phyloP scores from a whole-genome alignment of 2,329 filamentous ascomycete genomes.

The Xylariales sp. region DNA sequence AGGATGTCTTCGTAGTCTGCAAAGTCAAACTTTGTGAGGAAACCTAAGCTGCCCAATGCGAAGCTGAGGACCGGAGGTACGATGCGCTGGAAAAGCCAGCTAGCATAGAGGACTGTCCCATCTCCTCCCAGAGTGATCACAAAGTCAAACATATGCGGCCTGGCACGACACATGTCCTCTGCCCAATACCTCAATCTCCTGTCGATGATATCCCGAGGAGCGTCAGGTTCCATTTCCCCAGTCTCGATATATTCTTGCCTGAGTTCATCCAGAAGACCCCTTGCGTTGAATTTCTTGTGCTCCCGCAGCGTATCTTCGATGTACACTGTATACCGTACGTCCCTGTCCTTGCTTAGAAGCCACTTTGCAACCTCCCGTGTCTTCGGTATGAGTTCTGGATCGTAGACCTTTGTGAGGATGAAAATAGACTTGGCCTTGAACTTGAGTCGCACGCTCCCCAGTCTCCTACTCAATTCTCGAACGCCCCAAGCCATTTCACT shows the following conservation, averaged over 20 bases:
- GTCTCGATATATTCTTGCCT: slow-evolving; percentile 35
- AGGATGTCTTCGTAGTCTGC: slow-evolving; percentile 67
- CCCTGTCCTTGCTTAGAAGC: slow-evolving; percentile 69
- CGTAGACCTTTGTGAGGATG: slow-evolving; percentile 86
- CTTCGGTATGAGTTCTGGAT: slow-evolving; percentile 71
- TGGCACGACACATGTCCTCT: slow-evolving; percentile 67
- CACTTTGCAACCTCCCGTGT: slow-evolving; percentile 75
- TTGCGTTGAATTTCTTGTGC: slow-evolving; percentile 68
- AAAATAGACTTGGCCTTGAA: slow-evolving; percentile 81
- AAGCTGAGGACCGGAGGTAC: slow-evolving; percentile 93
- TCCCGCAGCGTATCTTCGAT: slow-evolving; percentile 72
- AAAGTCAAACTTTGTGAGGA: slow-evolving; percentile 96
- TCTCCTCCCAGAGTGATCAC: slow-evolving; percentile 89
- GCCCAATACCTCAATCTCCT: slow-evolving; percentile 77
- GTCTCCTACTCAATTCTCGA: slow-evolving; percentile 78
- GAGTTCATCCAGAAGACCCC: slow-evolving; percentile 64
- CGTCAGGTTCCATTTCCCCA: slow-evolving; percentile 26
- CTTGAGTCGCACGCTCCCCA: slow-evolving; percentile 78
- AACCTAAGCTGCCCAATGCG: slow-evolving; percentile 84
- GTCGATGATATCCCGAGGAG: slow-evolving; percentile 30
- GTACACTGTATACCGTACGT: slow-evolving; percentile 71
- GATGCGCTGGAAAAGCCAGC: slow-evolving; percentile 93
- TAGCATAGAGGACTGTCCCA: slow-evolving; percentile 94
- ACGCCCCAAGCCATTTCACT: slow-evolving; percentile 98
- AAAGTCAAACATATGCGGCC: slow-evolving; percentile 89